Evolutionary conservation across 108 stramenopile species (phyloP).

Genomic region (Chaetoceros tenuissimus): DNA sequence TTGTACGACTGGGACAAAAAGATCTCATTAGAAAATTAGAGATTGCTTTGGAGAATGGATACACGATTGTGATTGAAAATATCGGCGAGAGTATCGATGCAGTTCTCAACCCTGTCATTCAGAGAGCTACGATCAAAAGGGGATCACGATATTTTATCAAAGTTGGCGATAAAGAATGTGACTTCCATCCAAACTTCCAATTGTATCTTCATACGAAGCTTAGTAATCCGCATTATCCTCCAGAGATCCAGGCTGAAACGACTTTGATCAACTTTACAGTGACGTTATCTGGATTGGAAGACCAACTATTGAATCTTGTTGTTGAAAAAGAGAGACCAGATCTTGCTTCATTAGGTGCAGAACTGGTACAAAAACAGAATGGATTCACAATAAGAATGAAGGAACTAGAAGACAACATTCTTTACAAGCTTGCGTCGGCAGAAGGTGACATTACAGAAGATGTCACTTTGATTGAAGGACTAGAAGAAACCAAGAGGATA

Average conservation of each 20-base stretch:
- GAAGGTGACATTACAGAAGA: slow-evolving; percentile 85
- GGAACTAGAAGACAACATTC: slow-evolving; percentile 77
- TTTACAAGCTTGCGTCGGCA: slow-evolving; percentile 83
- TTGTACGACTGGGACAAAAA: slow-evolving; percentile 71
- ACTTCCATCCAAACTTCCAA: slow-evolving; percentile 78
- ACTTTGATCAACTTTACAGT: slow-evolving; percentile 91
- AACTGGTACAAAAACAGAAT: slow-evolving; percentile 58
- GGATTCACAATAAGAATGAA: slow-evolving; percentile 81
- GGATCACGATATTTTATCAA: slow-evolving; percentile 67
- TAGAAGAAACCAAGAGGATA: slow-evolving; percentile 84
- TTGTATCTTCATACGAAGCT: slow-evolving; percentile 87
- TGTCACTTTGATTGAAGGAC: slow-evolving; percentile 85
- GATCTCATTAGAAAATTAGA: slow-evolving; percentile 65
- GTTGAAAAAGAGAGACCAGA: slow-evolving; percentile 82
- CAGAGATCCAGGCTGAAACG: slow-evolving; percentile 89
- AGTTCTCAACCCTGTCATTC: slow-evolving; percentile 80
- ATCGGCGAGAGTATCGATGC: slow-evolving; percentile 82
- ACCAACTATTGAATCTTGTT: slow-evolving; percentile 84
- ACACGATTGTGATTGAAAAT: slow-evolving; percentile 83
- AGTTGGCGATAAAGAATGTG: slow-evolving; percentile 82
- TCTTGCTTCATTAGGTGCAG: slow-evolving; percentile 70
- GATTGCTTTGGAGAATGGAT: slow-evolving; percentile 68
- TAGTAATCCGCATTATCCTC: slow-evolving; percentile 89
- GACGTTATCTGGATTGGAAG: slow-evolving; percentile 82
- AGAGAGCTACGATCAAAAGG: slow-evolving; percentile 79